These are phyloP conservation scores for Gomphus bonarii DNA, from an alignment of 1,284 basidiomycete genomes.

Conservation along the genomic window DNA sequence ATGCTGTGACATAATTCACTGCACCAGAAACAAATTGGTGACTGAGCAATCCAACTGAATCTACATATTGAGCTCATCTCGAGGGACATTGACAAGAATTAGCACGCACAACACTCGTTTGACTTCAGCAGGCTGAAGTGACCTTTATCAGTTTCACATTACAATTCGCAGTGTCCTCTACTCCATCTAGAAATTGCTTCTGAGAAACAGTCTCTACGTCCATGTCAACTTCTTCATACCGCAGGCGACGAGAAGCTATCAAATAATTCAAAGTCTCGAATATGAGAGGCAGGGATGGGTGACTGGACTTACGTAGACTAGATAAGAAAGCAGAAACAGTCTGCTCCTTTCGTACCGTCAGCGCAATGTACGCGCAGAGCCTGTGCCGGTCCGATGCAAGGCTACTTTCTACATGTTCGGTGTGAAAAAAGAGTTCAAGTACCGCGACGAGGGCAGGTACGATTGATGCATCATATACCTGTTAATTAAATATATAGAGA, in stretches of 20 bases:
- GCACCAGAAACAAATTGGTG: too few relatives aligned
- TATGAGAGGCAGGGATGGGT: not conserved
- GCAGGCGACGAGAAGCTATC: not conserved
- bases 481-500: not conserved
- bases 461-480: slow-evolving; percentile 63
- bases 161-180: not conserved
- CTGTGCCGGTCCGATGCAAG: slow-evolving; percentile 26
- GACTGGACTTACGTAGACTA: slow-evolving; percentile 25
- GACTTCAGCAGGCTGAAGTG: not conserved
- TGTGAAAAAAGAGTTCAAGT: slow-evolving; percentile 26
- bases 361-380: slow-evolving; percentile 38
- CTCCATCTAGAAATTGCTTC: not conserved
- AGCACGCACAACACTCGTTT: too few relatives aligned
- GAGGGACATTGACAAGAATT: too few relatives aligned
- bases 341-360: slow-evolving; percentile 41
- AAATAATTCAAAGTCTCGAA: not conserved
- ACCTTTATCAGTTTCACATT: not conserved
- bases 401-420: not conserved
- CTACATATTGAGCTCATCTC: too few relatives aligned
- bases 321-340: slow-evolving; percentile 32
- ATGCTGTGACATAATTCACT: too few relatives aligned
- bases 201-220: not conserved
- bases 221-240: slow-evolving; percentile 1
- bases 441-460: slow-evolving; percentile 47
- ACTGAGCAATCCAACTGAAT: too few relatives aligned